phyloP scores from a whole-genome alignment of 1,284 basidiomycete genomes.

The Flammula alnicola region DNA sequence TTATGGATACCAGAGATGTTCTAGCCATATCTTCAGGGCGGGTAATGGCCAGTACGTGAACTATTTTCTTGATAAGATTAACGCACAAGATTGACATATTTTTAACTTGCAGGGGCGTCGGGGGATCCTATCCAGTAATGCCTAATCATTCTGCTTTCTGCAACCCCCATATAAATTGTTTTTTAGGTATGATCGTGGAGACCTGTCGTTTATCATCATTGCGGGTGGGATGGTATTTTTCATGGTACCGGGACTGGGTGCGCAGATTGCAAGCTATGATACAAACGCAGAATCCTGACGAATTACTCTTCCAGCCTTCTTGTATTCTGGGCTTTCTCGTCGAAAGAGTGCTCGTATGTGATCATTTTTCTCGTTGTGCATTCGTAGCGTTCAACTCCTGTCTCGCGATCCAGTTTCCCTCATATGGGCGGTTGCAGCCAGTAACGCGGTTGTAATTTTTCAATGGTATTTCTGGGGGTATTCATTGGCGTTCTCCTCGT shows the following conservation, averaged over 20 bases:
- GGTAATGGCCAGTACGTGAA: slow-evolving; percentile 8
- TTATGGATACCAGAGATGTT: slow-evolving; percentile 18
- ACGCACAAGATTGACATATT: background rate
- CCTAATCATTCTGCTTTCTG: background rate
- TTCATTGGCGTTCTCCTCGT: slow-evolving; percentile 79
- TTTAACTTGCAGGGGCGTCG: slow-evolving; percentile 2
- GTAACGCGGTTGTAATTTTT: slow-evolving; percentile 83
- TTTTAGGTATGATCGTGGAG: slow-evolving; percentile 66
- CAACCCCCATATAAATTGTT: background rate
- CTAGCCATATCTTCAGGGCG: slow-evolving; percentile 8
- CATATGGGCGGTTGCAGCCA: slow-evolving; percentile 72
- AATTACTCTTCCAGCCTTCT: slow-evolving; percentile 57
- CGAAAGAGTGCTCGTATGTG: slow-evolving; percentile 65
- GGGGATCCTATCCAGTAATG: slow-evolving; percentile 10
- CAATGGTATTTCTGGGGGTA: slow-evolving; percentile 93
- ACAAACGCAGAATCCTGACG: slow-evolving; percentile 5
- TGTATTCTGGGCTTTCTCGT: slow-evolving; percentile 87
- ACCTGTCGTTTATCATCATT: slow-evolving; percentile 78
- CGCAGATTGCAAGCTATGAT: slow-evolving; percentile 13
- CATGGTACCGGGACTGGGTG: slow-evolving; percentile 80
- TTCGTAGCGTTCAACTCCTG: background rate
- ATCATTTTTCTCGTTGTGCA: background rate
- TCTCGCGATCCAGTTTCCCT: slow-evolving; percentile 49
- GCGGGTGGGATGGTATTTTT: slow-evolving; percentile 82
- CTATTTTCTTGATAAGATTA: background rate